Evolutionary conservation across 2,329 filamentous ascomycete species (phyloP), one percentile per base, ranked within the genome.

Genomic region (Albifimbria verrucaria): DNA sequence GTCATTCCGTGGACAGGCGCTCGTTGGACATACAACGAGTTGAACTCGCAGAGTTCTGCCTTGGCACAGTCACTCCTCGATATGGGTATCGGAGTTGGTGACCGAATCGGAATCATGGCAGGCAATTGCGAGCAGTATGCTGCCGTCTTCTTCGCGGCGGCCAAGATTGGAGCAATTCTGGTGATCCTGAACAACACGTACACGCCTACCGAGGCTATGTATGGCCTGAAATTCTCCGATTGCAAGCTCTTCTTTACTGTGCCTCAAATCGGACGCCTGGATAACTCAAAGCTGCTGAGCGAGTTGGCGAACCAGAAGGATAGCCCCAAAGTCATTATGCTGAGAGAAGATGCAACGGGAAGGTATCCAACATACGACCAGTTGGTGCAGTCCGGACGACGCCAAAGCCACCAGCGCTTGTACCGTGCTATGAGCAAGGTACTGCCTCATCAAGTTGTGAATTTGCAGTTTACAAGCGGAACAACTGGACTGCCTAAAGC

Each of bases 1-100:
- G 79, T 92, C 22, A 87, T 89, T 48, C 86, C 88, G 1, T 92
- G 88, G 88, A 91, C 88, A 0, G 85, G 84, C 1, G 81, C 86
- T 4, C 77, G 89, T 62, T 92, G 88, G 88, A 87, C 85, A 0
- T 89, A 88, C 69, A 77, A 80, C 55, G 77, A 86, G 55, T 73
- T 89, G 49, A 82, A 84, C 61, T 77, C 82, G 52, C 81, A 87
- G 69, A 83, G 80, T 60, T 78, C 80, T 45, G 73, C 78, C 51
- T 69, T 89, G 43, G 85, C 86, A 5, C 83, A 82, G 49, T 87
- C 88, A 10, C 69, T 59, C 18, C 70, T 57, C 2, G 17, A 45
- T 11, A 24, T 52, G n/a, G 56, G 52, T 0, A 6, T 58, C 4
- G 25, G 39, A 2, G 52, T 48, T 36, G 57, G 57, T 4, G 52